Percentiles rank a stretch among this genome's conserved stretches.
Evolutionary conservation across 805 yeast species (phyloP).

Genomic region (Crinitomyces ghanaensis): DNA sequence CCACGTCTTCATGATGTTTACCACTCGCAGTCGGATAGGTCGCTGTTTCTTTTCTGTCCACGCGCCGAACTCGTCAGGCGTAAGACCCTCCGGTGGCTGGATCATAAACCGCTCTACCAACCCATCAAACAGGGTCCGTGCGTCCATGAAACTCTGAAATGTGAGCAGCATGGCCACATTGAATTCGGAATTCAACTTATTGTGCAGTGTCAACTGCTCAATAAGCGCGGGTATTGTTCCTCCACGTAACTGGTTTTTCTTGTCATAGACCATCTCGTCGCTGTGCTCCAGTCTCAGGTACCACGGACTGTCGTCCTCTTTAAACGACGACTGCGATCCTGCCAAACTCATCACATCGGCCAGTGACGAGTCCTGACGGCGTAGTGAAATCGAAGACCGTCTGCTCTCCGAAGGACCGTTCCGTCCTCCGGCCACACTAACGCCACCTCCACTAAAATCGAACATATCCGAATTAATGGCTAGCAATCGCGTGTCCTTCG

Average conservation of each 20-base stretch:
- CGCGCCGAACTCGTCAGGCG: slow-evolving; percentile 64
- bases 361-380: slow-evolving; percentile 7
- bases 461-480: too few species aligned
- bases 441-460: too few species aligned
- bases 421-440: too few species aligned
- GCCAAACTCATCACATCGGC: slow-evolving; percentile 4
- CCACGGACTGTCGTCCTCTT: slow-evolving; percentile 31
- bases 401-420: too few species aligned
- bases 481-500: too few species aligned
- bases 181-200: slow-evolving; percentile 45
- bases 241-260: slow-evolving; percentile 66
- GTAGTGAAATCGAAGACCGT: slow-evolving; percentile 1
- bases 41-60: slow-evolving; percentile 66
- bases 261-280: slow-evolving; percentile 43
- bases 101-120: slow-evolving; percentile 55
- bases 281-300: slow-evolving; percentile 41
- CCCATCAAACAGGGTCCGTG: slow-evolving; percentile 47
- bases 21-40: slow-evolving; percentile 55
- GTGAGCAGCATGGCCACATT: slow-evolving; percentile 62
- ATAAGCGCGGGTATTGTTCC: slow-evolving; percentile 72
- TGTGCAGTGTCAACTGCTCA: slow-evolving; percentile 71
- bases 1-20: slow-evolving; percentile 54
- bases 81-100: slow-evolving; percentile 78
- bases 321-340: slow-evolving; percentile 3
- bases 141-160: slow-evolving; percentile 61